These are phyloP conservation scores for Mrakiaceae sp. DNA, from an alignment of 1,284 basidiomycete species.

Conservation along the genomic window DNA sequence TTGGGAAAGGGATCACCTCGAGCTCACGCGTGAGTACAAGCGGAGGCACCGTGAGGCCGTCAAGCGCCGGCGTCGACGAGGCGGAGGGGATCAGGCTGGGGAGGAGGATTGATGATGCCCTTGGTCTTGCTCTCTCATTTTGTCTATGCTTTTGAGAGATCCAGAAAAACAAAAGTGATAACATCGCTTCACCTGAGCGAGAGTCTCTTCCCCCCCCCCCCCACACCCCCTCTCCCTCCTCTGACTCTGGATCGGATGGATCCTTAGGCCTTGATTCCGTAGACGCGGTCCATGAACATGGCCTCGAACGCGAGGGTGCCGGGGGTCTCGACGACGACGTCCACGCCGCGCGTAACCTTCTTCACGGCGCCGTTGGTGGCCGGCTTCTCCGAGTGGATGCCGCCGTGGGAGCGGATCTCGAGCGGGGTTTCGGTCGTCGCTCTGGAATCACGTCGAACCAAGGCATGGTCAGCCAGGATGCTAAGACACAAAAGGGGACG, in stretches of 20 bases:
- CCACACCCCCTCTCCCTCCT: background rate
- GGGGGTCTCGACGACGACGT: conserved; percentile 7
- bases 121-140: background rate
- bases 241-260: too few relatives aligned
- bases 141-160: background rate
- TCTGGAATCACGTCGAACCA: background rate
- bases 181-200: background rate
- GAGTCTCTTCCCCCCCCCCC: background rate
- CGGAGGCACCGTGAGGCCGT: conserved; percentile 20
- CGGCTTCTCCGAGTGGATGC: background rate
- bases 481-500: background rate
- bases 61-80: conserved; percentile 34
- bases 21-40: conserved; percentile 21
- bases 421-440: conserved; percentile 4
- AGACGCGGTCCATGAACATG: too few relatives aligned
- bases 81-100: conserved; percentile 49
- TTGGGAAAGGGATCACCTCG: conserved; percentile 19
- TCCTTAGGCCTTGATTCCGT: too few relatives aligned
- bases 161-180: background rate
- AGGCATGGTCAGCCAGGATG: background rate
- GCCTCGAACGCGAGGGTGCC: background rate
- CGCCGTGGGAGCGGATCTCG: conserved; percentile 7
- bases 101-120: conserved; percentile 43
- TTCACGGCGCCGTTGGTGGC: background rate
- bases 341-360: background rate